Evolutionary conservation across 1,139 yeast genomes (phyloP), one percentile per base, ranked within the genome.

Genomic region (Taphrina flavorubra): DNA sequence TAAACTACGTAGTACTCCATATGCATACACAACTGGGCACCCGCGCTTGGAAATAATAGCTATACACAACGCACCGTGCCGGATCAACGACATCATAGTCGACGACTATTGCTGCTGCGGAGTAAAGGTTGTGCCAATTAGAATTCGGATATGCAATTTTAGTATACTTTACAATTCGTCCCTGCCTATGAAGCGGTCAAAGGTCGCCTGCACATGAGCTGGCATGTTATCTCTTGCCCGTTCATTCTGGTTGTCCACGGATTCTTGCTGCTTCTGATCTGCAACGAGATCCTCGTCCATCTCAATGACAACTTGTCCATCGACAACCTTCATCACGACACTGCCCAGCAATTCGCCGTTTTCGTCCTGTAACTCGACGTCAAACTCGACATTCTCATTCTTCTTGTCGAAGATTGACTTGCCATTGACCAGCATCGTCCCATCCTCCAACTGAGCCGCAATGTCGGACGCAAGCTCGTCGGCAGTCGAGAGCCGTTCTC

Each of bases 321-420:
- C 53, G 42, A 58, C 62, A 34, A 58, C 62, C 20, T 58, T 58
- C 62, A 58, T 58, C 37, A 58, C 62, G 11, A 58, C 62, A 31
- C 44, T 58, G 11, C 62, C 62, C 39, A 58, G 20, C 10, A 39
- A 34, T 10, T 44, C 62, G 8, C 62, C 62, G 16, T 58, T 42
- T 53, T 58, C 62, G 42, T 58, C 62, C 16, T 58, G 62, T n/a
- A 58, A 20, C 20, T 58, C 62, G 31, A 58, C 62, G 20, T 44
- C 51, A 31, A 58, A 58, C 42, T 58, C 62, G 7, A 58, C 53
- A 39, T 58, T 39, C 10, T 37, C 53, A 40, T 58, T 58, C 25
- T 42, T 42, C 20, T 14, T 16, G 25, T 42, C 51, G 20, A 42
- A 44, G n/a, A 58, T 58, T 11, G 62, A 42, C 42, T 58, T 31